A percentile compares a stretch with the other conserved stretches of the same genome.
phyloP scores from a whole-genome alignment of 345 rosid species.

The Anacardium occidentale region DNA sequence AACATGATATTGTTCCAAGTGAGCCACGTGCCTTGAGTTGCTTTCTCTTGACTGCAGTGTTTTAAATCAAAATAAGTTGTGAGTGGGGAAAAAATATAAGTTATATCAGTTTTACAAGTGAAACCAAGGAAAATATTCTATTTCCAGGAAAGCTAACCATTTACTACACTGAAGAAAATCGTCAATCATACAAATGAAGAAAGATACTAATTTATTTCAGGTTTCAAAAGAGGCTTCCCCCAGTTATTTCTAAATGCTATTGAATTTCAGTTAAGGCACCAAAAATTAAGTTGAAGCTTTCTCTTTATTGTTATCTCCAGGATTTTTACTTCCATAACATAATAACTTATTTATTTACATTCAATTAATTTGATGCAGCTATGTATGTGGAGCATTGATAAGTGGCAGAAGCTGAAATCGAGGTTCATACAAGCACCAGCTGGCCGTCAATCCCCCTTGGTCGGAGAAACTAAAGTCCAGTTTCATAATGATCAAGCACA shows the following conservation, averaged over 20 bases:
- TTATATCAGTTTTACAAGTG: no score
- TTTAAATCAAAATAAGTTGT: no score
- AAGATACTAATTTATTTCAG: no score
- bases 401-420: conserved; percentile 62
- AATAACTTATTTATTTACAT: not conserved
- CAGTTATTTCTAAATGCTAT: not conserved
- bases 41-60: no score
- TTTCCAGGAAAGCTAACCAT: no score
- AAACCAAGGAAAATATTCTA: no score
- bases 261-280: not conserved
- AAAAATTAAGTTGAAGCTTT: not conserved
- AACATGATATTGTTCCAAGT: no score
- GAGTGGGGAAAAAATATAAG: no score
- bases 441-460: conserved; percentile 36
- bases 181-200: no score
- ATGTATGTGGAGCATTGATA: conserved; percentile 74
- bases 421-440: conserved; percentile 40
- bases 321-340: not conserved
- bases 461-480: conserved; percentile 48
- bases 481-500: conserved; percentile 51
- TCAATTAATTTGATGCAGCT: conserved; percentile 35
- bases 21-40: no score
- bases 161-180: no score
- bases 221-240: no score
- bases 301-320: not conserved